Evolutionary conservation across 805 yeast species (phyloP).

Genomic region (Metschnikowia lochheadii): DNA sequence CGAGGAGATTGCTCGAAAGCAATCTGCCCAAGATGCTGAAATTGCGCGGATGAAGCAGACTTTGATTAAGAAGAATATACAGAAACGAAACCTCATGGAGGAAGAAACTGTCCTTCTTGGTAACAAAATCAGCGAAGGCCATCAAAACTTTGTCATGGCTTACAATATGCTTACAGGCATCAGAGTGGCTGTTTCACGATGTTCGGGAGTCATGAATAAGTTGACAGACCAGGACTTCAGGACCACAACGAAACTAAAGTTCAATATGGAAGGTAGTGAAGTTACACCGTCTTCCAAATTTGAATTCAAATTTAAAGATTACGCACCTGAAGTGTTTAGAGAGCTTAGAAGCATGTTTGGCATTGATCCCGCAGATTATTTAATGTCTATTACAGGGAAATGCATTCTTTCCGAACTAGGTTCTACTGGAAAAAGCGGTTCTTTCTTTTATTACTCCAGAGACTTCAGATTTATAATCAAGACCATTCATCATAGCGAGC

Average conservation of each 20-base stretch:
- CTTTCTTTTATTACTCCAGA: conserved; percentile 90
- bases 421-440: conserved; percentile 96
- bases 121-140: conserved; percentile 86
- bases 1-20: conserved; percentile 2
- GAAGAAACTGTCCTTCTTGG: conserved; percentile 67
- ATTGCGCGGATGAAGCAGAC: conserved; percentile 49
- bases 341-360: conserved; percentile 77
- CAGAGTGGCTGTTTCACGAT: conserved; percentile 87
- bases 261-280: conserved; percentile 83
- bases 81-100: conserved; percentile 38
- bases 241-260: conserved; percentile 73
- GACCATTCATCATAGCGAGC: conserved; percentile 92
- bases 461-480: conserved; percentile 93
- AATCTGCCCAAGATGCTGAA: conserved; percentile 33
- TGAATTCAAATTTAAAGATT: conserved; percentile 95
- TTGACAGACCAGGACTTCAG: conserved; percentile 68
- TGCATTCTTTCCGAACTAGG: conserved; percentile 88
- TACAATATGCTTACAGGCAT: conserved; percentile 97
- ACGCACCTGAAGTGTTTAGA: conserved; percentile 90
- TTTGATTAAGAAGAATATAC: conserved; percentile 40
- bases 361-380: conserved; percentile 92
- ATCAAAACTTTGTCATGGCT: conserved; percentile 87
- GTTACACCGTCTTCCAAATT: conserved; percentile 90
- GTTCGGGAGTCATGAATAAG: conserved; percentile 79
- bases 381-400: conserved; percentile 87